Base-by-base conservation (phyloP, 202 grass and related monocot genomes). In the Brachypodium distachyon region DNA sequence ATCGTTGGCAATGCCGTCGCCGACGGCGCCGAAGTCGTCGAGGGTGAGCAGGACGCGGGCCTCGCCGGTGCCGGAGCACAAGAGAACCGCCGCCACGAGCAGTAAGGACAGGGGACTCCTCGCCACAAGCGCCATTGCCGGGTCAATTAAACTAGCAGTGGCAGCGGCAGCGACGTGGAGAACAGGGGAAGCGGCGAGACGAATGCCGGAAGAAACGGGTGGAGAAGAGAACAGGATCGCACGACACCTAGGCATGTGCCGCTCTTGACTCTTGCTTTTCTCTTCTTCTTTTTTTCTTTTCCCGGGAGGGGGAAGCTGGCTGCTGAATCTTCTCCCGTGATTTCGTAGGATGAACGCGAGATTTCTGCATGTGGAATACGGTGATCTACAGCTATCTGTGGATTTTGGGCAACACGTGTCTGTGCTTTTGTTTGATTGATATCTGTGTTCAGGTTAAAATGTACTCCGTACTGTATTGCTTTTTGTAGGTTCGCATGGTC, bases 1-100 rank as follows among this genome's bases (percentile, higher is more conserved):
- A 77, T 89, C 90, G 72, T 93, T 88, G 55, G 81, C 73, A 73
- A 70, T 38, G 77, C 90, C 90, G 61, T 89, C 80, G 39, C 90
- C 90, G 67, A 84, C 84, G 56, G 86, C 91, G 68, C 87, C 91
- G 66, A 90, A 93, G 40, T 90, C 87, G 69, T 90, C 79, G 32
- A 90, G 64, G 17, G 84, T 83, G 51, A 91, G 77, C 18, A 74
- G 70, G 25, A 79, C 62, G 27, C 74, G 70, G 10, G 75, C 54
- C 14, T 70, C 83, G 17, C 29, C 76, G 68, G 7, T 57, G 68
- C 61, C 47, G 70, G 63, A 68, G 64, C 2, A 52, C 9, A 80
- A 3, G 33, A 59, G 12, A 2, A 69, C 12, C 5, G 61, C 21
- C 3, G 18, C 60, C 27, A 31, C 25, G 34, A 69, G n/a, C n/a